Percentiles rank a stretch among this genome's conserved stretches.
These are phyloP conservation scores for Quercus robur DNA, from an alignment of 306 rosid species.

Conservation along the genomic window DNA sequence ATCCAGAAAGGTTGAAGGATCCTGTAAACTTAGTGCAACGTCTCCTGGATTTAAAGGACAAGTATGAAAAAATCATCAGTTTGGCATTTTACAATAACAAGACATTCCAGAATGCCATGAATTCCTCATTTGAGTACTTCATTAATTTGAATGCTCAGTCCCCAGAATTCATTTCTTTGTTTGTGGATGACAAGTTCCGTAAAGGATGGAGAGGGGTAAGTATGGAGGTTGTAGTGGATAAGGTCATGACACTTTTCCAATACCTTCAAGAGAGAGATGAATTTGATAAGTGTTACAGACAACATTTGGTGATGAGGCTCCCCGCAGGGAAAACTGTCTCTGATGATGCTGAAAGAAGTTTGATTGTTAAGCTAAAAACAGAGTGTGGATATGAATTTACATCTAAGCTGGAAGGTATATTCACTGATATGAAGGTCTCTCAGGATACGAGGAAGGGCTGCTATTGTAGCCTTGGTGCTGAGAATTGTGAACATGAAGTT, in stretches of 20 bases:
- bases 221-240: slow-evolving; percentile 50
- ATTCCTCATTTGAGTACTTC: slow-evolving; percentile 55
- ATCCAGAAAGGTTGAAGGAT: slow-evolving; percentile 50
- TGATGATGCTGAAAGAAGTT: slow-evolving; percentile 56
- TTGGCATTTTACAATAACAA: slow-evolving; percentile 45
- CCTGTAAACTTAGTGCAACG: slow-evolving; percentile 54
- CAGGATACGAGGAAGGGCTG: slow-evolving; percentile 42
- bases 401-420: slow-evolving; percentile 54
- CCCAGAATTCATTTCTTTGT: slow-evolving; percentile 50
- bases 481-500: neutral
- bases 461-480: slow-evolving; percentile 27
- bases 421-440: slow-evolving; percentile 57
- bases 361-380: slow-evolving; percentile 54
- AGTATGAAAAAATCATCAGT: slow-evolving; percentile 40
- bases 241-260: slow-evolving; percentile 58
- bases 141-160: slow-evolving; percentile 54
- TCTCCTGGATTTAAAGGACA: slow-evolving; percentile 48
- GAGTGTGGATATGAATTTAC: slow-evolving; percentile 59
- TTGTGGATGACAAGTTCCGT: slow-evolving; percentile 57
- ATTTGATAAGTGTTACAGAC: slow-evolving; percentile 55
- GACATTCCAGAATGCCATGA: slow-evolving; percentile 54
- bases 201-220: slow-evolving; percentile 48
- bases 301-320: slow-evolving; percentile 52
- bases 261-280: slow-evolving; percentile 56
- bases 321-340: slow-evolving; percentile 42